These are phyloP conservation scores for Claviceps pazoutovae DNA, from an alignment of 2,329 filamentous ascomycete species.

Conservation along the genomic window DNA sequence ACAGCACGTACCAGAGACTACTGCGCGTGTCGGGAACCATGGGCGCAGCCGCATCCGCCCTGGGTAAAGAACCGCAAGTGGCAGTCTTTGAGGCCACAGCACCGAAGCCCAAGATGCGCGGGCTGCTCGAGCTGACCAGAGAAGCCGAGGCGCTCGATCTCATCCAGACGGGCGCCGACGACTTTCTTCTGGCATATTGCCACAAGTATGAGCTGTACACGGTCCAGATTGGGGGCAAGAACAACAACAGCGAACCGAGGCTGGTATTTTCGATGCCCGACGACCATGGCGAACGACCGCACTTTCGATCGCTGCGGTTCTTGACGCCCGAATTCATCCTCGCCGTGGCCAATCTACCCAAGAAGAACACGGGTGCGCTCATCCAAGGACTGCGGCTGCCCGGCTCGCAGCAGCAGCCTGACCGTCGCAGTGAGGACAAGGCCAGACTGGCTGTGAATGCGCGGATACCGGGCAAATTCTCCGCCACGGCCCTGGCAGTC, in stretches of 20 bases:
- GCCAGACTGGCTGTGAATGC: conserved; percentile 37
- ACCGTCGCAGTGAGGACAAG: conserved; percentile 9
- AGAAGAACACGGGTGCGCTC: conserved; percentile 37
- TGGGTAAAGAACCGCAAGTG: conserved; percentile 64
- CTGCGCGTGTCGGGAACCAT: conserved; percentile 49
- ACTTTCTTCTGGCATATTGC: conserved; percentile 66
- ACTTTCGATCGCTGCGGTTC: conserved; percentile 45
- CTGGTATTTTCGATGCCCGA: conserved; percentile 43
- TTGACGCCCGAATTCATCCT: conserved; percentile 43
- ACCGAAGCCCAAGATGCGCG: conserved; percentile 31
- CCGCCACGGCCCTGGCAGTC: conserved; percentile 65
- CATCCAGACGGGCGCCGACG: conserved; percentile 41
- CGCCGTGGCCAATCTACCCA: conserved; percentile 44
- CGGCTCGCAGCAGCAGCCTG: conserved; percentile 13
- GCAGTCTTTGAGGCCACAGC: conserved; percentile 57
- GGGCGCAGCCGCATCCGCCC: conserved; percentile 64
- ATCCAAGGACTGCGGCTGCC: conserved; percentile 44
- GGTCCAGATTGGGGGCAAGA: conserved; percentile 40
- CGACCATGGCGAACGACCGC: conserved; percentile 31
- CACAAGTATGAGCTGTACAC: conserved; percentile 62
- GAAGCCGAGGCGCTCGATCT: conserved; percentile 61
- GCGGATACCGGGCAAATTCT: conserved; percentile 52
- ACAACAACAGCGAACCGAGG: conserved; percentile 31
- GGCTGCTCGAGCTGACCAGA: conserved; percentile 34
- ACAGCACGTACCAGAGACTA: conserved; percentile 45